These are phyloP conservation scores for Agaricus bisporus DNA, from an alignment of 768 basidiomycete species.

Conservation along the genomic window DNA sequence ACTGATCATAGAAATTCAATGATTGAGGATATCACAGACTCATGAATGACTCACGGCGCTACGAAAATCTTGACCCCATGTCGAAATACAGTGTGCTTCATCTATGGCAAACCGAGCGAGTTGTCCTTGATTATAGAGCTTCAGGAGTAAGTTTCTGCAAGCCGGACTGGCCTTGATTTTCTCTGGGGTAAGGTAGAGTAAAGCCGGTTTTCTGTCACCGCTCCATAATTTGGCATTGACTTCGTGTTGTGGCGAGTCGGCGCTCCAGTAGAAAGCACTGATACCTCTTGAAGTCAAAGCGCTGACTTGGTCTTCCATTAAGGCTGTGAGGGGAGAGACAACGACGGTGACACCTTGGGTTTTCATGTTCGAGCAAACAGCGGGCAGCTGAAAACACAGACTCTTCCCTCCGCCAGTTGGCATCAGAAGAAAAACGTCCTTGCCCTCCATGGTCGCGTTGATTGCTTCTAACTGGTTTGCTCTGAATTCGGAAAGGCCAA, in stretches of 20 bases:
- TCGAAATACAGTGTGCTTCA: constrained; percentile 92
- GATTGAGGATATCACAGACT: background rate
- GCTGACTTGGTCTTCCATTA: constrained; percentile 87
- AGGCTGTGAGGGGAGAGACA: constrained; percentile 78
- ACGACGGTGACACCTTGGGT: constrained; percentile 85
- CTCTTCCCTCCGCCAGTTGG: constrained; percentile 95
- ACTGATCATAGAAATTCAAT: constrained; percentile 35
- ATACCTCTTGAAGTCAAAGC: constrained; percentile 59
- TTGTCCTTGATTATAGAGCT: constrained; percentile 48
- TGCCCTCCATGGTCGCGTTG: constrained; percentile 67
- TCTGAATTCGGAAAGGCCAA: constrained; percentile 66
- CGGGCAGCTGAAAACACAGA: constrained; percentile 87
- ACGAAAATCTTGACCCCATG: constrained; percentile 94
- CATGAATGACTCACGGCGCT: constrained; percentile 49
- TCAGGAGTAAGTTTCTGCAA: constrained; percentile 49
- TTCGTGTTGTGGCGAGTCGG: constrained; percentile 37
- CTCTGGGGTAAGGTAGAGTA: constrained; percentile 92
- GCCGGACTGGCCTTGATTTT: constrained; percentile 59
- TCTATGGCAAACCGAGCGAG: constrained; percentile 92
- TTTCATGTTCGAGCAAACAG: constrained; percentile 64
- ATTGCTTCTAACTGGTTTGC: constrained; percentile 85
- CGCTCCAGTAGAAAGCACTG: constrained; percentile 64
- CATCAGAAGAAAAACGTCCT: constrained; percentile 92
- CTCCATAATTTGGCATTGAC: constrained; percentile 39
- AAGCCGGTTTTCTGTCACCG: constrained; percentile 42